phyloP scores from a whole-genome alignment of 306 rosid species.

The Cucumis cinereus region DNA sequence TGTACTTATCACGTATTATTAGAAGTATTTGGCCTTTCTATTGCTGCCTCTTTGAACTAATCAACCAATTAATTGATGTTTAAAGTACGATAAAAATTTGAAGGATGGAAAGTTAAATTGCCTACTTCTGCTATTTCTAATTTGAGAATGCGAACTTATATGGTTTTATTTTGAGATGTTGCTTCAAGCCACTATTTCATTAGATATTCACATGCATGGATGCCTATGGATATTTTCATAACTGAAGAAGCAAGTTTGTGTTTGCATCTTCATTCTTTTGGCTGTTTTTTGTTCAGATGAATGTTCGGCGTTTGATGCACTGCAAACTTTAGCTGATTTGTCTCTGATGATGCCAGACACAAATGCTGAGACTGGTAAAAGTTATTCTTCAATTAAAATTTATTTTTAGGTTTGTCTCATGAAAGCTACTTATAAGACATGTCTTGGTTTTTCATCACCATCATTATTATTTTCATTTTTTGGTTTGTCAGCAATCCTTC shows the following conservation, averaged over 20 bases:
- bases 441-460: neutral
- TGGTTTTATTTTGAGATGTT: neutral
- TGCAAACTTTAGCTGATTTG: slow-evolving; percentile 75
- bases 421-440: neutral
- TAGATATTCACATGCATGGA: neutral
- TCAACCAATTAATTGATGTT: neutral
- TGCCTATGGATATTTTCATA: neutral
- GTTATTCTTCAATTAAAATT: neutral
- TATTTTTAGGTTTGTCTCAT: neutral
- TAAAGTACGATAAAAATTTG: neutral
- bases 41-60: neutral
- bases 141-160: neutral
- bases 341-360: slow-evolving; percentile 84
- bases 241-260: slow-evolving; percentile 3
- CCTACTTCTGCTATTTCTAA: neutral
- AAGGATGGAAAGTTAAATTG: neutral
- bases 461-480: neutral
- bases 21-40: neutral
- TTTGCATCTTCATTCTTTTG: slow-evolving; percentile 8
- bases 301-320: slow-evolving; percentile 66
- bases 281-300: slow-evolving; percentile 47
- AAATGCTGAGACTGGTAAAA: slow-evolving; percentile 48
- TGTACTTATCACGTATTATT: neutral
- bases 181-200: neutral
- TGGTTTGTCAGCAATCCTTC: neutral